A percentile compares a stretch with the other conserved stretches of the same genome.
Evolutionary conservation across 495 filamentous ascomycete genomes (phyloP).

Genomic region (Daldinia childiae): DNA sequence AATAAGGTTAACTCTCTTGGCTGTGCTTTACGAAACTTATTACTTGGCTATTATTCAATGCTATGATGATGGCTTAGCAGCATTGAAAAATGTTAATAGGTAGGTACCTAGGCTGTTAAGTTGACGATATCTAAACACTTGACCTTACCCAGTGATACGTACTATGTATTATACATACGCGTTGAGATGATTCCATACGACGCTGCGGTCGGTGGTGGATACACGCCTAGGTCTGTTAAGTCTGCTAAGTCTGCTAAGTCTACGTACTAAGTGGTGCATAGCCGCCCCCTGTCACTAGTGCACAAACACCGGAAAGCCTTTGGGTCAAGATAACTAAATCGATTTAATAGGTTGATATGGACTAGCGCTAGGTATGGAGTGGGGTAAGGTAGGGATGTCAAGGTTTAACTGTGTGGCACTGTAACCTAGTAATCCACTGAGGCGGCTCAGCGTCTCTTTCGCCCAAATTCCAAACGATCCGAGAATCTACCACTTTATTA

Average conservation of each 20-base stretch:
- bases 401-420: conserved; percentile 26
- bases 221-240: conserved; percentile 1
- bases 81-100: neutral
- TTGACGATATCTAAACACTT: neutral
- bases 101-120: neutral
- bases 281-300: conserved; percentile 34
- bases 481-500: conserved; percentile 14
- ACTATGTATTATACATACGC: neutral
- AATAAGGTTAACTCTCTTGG: conserved; percentile 21
- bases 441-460: conserved; percentile 24
- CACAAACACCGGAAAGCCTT: conserved; percentile 20
- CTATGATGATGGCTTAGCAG: conserved; percentile 31
- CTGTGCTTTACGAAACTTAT: conserved; percentile 1
- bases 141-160: conserved; percentile 1
- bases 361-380: conserved; percentile 15
- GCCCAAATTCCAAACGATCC: conserved; percentile 22
- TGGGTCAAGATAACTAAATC: conserved; percentile 16
- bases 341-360: conserved; percentile 18
- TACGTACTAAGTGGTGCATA: conserved; percentile 19
- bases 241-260: too few relatives aligned
- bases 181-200: conserved; percentile 20
- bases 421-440: conserved; percentile 26
- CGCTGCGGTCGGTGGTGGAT: conserved; percentile 17
- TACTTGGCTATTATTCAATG: neutral
- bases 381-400: conserved; percentile 4